Conservation (phyloP, 1,284 basidiomycete species). For the Sanguinoderma infundibulare region DNA sequence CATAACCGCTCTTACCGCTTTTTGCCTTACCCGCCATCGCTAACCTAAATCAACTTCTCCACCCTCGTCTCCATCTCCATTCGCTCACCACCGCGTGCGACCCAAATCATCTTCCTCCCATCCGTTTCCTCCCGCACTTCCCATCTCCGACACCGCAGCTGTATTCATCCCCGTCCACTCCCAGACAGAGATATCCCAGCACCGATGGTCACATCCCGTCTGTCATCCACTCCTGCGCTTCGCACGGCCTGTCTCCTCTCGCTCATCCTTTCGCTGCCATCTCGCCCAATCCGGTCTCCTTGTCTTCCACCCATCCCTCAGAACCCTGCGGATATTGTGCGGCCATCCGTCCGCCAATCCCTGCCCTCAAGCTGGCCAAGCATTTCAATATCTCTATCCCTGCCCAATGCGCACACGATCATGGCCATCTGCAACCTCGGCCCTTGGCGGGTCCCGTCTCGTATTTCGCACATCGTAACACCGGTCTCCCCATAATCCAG, state of each 20-base stretch:
- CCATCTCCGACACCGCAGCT: constrained; percentile 8
- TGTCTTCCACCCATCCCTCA: background rate
- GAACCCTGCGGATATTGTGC: constrained; percentile 10
- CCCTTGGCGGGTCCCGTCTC: background rate
- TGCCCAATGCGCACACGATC: too few species aligned
- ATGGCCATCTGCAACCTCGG: background rate
- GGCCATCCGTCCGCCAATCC: background rate
- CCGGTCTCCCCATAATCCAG: background rate
- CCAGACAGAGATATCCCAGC: background rate
- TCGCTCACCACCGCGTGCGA: background rate
- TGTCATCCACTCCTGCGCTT: background rate
- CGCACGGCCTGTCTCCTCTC: constrained; percentile 5
- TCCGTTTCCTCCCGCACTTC: background rate
- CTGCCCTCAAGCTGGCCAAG: too few species aligned
- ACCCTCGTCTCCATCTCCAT: background rate
- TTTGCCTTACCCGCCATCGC: background rate
- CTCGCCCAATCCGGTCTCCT: background rate
- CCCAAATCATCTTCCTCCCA: constrained; percentile 10
- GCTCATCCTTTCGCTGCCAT: background rate
- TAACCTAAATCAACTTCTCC: background rate
- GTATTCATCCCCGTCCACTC: background rate
- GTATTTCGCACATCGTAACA: background rate
- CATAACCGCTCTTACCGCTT: background rate
- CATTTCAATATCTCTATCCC: background rate
- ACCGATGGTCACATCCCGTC: background rate